A percentile compares a stretch with the other conserved stretches of the same genome.
phyloP scores from a whole-genome alignment of 1,139 yeast species.

The Saccharomyces hybrid region DNA sequence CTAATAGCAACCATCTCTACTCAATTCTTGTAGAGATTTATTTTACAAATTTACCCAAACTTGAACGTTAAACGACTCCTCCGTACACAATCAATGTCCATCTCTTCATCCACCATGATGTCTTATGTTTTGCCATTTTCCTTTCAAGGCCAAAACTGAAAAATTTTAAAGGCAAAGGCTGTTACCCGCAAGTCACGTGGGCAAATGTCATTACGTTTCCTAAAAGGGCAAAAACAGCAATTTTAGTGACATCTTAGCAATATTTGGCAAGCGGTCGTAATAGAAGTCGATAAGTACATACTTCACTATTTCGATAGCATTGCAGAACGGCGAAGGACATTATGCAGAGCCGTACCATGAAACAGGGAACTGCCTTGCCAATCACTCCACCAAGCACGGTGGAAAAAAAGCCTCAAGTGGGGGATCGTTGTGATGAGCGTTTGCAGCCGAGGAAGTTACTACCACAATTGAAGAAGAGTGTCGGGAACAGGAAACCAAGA shows the following conservation, averaged over 20 bases:
- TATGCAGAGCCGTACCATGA: background rate
- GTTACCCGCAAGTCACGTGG: background rate
- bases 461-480: slow-evolving; percentile 12
- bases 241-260: background rate
- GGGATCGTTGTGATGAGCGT: background rate
- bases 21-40: background rate
- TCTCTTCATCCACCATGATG: background rate
- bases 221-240: background rate
- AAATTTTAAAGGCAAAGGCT: background rate
- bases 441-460: slow-evolving; percentile 21
- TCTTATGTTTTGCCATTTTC: background rate
- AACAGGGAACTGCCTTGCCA: slow-evolving; percentile 1
- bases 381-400: slow-evolving; percentile 12
- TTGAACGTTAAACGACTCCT: background rate
- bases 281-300: background rate
- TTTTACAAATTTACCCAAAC: too few species aligned
- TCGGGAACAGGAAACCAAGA: slow-evolving; percentile 33
- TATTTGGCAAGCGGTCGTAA: background rate
- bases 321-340: background rate
- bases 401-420: slow-evolving; percentile 3
- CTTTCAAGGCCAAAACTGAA: background rate
- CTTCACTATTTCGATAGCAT: background rate
- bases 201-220: background rate
- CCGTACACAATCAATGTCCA: background rate
- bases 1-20: slow-evolving; percentile 69